Conservation (phyloP, 768 basidiomycete genomes). For the Rhizopogon vinicolor region DNA sequence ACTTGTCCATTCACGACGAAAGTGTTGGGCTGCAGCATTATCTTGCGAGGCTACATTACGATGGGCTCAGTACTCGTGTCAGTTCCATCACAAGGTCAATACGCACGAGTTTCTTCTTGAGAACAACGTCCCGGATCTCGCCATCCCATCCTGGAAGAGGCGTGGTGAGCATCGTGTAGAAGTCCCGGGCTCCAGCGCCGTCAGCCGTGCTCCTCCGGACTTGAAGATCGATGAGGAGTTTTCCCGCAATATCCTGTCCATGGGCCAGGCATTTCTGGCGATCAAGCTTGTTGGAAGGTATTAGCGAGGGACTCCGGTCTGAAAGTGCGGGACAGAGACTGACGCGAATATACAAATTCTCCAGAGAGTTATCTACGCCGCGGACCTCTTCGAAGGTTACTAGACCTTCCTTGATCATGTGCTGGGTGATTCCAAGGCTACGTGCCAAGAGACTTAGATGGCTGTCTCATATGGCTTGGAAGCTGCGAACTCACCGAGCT, state of each 20-base stretch:
- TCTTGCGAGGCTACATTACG: slow-evolving; percentile 63
- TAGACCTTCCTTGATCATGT: slow-evolving; percentile 67
- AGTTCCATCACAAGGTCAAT: not conserved
- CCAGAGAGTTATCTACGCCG: slow-evolving; percentile 49
- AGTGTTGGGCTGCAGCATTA: slow-evolving; percentile 84
- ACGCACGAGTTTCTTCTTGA: slow-evolving; percentile 73
- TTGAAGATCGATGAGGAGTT: slow-evolving; percentile 75
- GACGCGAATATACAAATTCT: slow-evolving; percentile 69
- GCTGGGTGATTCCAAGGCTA: slow-evolving; percentile 80
- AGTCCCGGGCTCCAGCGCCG: slow-evolving; percentile 71
- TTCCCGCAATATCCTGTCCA: slow-evolving; percentile 65
- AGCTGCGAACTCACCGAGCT: slow-evolving; percentile 52
- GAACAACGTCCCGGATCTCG: slow-evolving; percentile 71
- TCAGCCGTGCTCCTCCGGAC: slow-evolving; percentile 85
- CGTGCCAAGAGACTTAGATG: not conserved
- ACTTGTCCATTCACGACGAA: slow-evolving; percentile 63
- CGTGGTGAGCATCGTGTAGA: slow-evolving; percentile 75
- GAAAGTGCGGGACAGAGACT: slow-evolving; percentile 15
- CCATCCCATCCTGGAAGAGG: slow-evolving; percentile 69
- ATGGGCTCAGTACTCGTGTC: not conserved
- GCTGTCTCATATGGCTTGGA: not conserved
- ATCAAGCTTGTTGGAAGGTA: slow-evolving; percentile 49
- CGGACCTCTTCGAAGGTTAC: slow-evolving; percentile 68
- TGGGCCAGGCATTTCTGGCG: slow-evolving; percentile 59
- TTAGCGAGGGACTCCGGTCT: not conserved